Conservation (phyloP, 163 green algal genomes). For the Chlorella variabilis region DNA sequence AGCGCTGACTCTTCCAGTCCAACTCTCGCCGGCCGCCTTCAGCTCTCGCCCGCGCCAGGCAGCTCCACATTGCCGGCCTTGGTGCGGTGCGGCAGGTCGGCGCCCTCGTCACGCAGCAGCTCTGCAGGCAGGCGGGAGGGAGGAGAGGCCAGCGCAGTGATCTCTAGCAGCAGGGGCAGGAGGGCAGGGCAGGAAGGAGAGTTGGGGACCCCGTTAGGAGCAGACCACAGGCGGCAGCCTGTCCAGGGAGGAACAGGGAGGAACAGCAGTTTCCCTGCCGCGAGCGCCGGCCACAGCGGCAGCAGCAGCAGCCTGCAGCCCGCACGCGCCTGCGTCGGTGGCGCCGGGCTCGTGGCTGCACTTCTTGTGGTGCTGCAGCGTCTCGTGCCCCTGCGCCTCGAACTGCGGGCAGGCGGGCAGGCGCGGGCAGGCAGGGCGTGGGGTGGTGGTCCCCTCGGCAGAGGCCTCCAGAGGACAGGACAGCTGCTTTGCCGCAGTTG, state of each 20-base stretch:
- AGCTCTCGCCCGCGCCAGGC: too few species aligned
- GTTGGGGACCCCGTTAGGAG: background rate
- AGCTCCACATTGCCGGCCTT: slow-evolving; percentile 23
- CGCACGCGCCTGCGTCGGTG: background rate
- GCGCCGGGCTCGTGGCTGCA: background rate
- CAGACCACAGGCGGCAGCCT: too few species aligned
- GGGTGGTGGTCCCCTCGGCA: too few species aligned
- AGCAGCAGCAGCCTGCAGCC: too few species aligned
- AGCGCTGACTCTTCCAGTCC: background rate
- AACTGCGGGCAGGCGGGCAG: background rate
- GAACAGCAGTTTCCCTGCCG: too few species aligned
- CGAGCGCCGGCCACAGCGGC: too few species aligned
- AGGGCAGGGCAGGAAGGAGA: too few species aligned
- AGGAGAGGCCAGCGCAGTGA: background rate
- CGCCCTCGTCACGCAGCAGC: slow-evolving; percentile 33
- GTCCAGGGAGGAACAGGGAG: too few species aligned
- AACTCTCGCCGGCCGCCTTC: slow-evolving; percentile 30
- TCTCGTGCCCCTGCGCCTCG: slow-evolving; percentile 26
- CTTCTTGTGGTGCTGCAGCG: background rate
- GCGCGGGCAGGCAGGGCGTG: too few species aligned
- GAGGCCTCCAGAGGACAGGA: too few species aligned
- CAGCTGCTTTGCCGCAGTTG: too few species aligned
- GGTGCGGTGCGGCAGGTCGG: slow-evolving; percentile 37
- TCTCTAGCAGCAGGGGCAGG: too few species aligned
- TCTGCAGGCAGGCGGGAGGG: slow-evolving; percentile 5